Evolutionary conservation across 2,329 filamentous ascomycete species (phyloP).

Genomic region (Colletotrichum sp.): DNA sequence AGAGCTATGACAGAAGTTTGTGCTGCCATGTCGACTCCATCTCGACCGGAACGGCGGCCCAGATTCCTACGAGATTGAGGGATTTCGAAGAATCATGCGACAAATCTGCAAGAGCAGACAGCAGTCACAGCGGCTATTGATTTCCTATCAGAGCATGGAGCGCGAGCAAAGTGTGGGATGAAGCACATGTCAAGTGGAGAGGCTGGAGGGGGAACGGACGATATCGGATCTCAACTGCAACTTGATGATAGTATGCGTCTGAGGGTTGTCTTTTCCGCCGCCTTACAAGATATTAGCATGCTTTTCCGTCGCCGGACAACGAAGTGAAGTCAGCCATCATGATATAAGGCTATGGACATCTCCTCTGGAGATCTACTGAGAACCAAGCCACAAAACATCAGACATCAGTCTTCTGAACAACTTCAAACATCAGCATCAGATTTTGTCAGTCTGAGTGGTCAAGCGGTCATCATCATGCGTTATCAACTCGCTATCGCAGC

Average conservation of each 20-base stretch:
- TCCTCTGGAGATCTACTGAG: neutral
- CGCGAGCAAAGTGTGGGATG: neutral
- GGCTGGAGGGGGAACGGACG: neutral
- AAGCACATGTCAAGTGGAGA: neutral
- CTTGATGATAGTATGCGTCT: neutral
- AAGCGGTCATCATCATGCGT: neutral
- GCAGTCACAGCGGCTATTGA: constrained; percentile 22
- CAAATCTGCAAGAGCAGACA: neutral
- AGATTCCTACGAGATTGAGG: neutral
- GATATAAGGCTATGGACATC: neutral
- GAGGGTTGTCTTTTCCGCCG: neutral
- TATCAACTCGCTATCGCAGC: neutral
- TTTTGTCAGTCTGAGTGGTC: neutral
- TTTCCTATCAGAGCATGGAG: neutral
- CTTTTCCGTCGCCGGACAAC: neutral
- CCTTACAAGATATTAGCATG: neutral
- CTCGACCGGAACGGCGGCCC: neutral
- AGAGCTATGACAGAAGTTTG: neutral
- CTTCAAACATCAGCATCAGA: neutral
- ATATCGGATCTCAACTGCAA: neutral
- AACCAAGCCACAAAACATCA: neutral
- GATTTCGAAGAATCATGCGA: neutral
- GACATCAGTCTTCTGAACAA: neutral
- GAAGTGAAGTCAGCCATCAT: neutral
- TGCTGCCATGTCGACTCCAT: neutral